Evolutionary conservation across 179 eudicot genomes (phyloP).

Genomic region (Camellia oleifera): DNA sequence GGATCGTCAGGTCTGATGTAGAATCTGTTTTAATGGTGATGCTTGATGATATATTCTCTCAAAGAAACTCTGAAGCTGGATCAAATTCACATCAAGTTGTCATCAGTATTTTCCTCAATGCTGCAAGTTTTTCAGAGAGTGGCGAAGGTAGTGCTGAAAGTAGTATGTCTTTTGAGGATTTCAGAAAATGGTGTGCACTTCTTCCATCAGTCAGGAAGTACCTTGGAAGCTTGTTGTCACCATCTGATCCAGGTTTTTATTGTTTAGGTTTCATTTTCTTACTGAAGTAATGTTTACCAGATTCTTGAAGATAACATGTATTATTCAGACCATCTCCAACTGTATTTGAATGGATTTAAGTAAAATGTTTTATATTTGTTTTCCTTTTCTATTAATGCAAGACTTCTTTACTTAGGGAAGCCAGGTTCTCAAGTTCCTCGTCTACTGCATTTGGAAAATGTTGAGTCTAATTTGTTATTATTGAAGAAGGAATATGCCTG

Average conservation of each 20-base stretch:
- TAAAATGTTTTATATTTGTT: neutral
- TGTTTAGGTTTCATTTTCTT: constrained; percentile 1
- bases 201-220: constrained; percentile 73
- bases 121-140: constrained; percentile 47
- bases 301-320: constrained; percentile 7
- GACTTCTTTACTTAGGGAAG: constrained; percentile 31
- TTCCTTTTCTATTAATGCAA: neutral
- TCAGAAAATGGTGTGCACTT: constrained; percentile 60
- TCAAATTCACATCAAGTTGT: constrained; percentile 32
- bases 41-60: constrained; percentile 53
- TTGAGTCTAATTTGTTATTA: constrained; percentile 39
- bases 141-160: constrained; percentile 41
- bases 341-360: neutral
- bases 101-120: constrained; percentile 45
- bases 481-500: constrained; percentile 79
- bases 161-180: constrained; percentile 70
- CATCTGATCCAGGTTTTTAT: constrained; percentile 62
- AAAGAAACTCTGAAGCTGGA: constrained; percentile 32
- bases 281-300: neutral
- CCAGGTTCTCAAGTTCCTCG: constrained; percentile 67
- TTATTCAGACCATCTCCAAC: neutral
- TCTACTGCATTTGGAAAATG: constrained; percentile 41
- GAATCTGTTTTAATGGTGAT: constrained; percentile 61
- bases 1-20: constrained; percentile 71
- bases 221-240: constrained; percentile 67